These are phyloP conservation scores for Phytophthora quininea DNA, from an alignment of 352 stramenopile species.

Conservation along the genomic window DNA sequence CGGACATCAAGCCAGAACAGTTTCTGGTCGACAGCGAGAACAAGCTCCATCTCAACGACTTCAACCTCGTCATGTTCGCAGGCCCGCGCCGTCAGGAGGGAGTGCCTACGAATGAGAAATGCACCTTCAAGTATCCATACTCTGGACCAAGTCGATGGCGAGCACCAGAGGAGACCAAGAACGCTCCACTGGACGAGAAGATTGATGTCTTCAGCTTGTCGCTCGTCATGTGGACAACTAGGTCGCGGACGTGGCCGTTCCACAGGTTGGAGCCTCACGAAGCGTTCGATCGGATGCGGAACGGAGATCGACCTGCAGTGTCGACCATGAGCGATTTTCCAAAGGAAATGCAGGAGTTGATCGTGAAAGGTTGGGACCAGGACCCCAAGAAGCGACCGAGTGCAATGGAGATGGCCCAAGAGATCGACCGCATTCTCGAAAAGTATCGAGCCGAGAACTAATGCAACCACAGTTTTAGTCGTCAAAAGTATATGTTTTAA, in stretches of 20 bases:
- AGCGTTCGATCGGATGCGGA: conserved; percentile 45
- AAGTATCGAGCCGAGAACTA: conserved; percentile 6
- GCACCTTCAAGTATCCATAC: conserved; percentile 42
- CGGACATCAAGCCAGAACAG: conserved; percentile 65
- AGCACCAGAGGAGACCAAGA: conserved; percentile 60
- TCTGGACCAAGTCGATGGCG: conserved; percentile 62
- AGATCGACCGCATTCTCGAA: conserved; percentile 46
- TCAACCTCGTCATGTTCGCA: conserved; percentile 68
- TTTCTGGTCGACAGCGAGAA: conserved; percentile 55
- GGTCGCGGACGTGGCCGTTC: conserved; percentile 39
- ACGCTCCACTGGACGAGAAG: conserved; percentile 42
- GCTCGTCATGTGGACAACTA: conserved; percentile 53
- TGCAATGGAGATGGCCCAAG: conserved; percentile 27
- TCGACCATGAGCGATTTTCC: conserved; percentile 44
- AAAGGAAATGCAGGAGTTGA: conserved; percentile 46
- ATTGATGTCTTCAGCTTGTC: conserved; percentile 58
- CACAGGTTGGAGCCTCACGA: conserved; percentile 30
- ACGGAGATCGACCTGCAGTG: conserved; percentile 36
- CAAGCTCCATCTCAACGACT: conserved; percentile 60
- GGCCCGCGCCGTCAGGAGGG: conserved; percentile 33
- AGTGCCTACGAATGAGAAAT: conserved; percentile 32
- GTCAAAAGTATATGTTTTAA: no score
- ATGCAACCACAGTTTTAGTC: neutral
- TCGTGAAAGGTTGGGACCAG: conserved; percentile 40
- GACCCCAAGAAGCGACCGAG: conserved; percentile 44